Conservation (phyloP, 2,329 filamentous ascomycete genomes). For the Phyllosticta paracitricarpa region DNA sequence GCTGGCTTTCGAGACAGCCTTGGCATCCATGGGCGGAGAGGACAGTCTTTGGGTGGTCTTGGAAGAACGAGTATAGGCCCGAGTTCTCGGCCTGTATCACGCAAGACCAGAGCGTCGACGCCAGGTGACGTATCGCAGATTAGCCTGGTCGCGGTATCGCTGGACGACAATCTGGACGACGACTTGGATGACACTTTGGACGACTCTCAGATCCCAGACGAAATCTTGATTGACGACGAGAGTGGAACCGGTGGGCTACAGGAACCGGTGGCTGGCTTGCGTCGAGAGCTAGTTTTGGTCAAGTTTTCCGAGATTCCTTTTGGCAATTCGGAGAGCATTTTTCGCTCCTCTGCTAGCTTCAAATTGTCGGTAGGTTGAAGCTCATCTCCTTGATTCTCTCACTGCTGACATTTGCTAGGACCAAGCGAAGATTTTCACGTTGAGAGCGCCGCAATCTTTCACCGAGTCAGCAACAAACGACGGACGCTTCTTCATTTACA, state of each 20-base stretch:
- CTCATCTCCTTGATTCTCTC: background rate
- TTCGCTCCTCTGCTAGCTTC: slow-evolving; percentile 1
- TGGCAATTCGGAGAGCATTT: slow-evolving; percentile 9
- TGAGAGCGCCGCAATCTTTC: slow-evolving; percentile 27
- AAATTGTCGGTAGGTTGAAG: slow-evolving; percentile 15
- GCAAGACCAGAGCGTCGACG: slow-evolving; percentile 45
- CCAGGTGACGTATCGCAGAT: slow-evolving; percentile 37
- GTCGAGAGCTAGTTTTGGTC: slow-evolving; percentile 29
- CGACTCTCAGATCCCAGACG: slow-evolving; percentile 30
- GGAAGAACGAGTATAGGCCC: slow-evolving; percentile 50
- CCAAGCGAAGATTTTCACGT: slow-evolving; percentile 19
- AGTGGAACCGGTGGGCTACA: slow-evolving; percentile 17
- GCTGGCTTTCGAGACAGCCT: slow-evolving; percentile 37
- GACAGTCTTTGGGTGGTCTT: slow-evolving; percentile 64
- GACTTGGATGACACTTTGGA: slow-evolving; percentile 29
- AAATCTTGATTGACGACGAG: slow-evolving; percentile 24
- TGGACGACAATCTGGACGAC: slow-evolving; percentile 29
- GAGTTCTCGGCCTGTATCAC: slow-evolving; percentile 2
- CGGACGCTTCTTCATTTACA: slow-evolving; percentile 28
- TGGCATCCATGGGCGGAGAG: slow-evolving; percentile 47
- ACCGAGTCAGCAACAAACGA: slow-evolving; percentile 22
- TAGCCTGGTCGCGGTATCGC: slow-evolving; percentile 26
- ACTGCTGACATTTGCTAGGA: slow-evolving; percentile 4
- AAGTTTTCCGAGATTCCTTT: slow-evolving; percentile 25
- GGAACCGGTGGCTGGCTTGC: slow-evolving; percentile 26